These are phyloP conservation scores for Cyclotella atomus DNA, from an alignment of 108 stramenopile species.

Conservation along the genomic window DNA sequence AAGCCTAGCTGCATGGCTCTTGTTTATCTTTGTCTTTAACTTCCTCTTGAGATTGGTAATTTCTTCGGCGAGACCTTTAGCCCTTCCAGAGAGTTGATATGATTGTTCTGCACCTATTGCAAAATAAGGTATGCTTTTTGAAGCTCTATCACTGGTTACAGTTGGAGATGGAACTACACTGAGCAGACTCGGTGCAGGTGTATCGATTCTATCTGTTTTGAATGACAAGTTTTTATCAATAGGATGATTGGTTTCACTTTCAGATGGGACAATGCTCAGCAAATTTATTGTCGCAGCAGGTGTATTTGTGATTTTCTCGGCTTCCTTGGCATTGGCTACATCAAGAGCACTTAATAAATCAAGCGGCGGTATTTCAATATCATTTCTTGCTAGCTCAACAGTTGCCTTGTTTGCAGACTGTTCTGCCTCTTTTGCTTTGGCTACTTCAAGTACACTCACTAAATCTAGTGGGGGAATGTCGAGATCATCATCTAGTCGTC, in stretches of 20 bases:
- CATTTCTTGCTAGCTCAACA: neutral
- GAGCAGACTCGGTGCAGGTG: neutral
- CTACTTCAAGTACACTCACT: too few species aligned
- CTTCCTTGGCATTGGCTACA: neutral
- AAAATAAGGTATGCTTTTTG: neutral
- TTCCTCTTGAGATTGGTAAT: neutral
- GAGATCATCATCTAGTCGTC: too few species aligned
- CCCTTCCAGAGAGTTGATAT: neutral
- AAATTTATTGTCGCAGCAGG: neutral
- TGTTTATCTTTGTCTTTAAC: too few species aligned
- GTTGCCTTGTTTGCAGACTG: neutral
- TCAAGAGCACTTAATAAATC: neutral
- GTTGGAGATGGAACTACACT: neutral
- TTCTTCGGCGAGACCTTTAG: neutral
- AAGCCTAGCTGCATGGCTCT: neutral
- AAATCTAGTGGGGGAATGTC: constrained; percentile 4
- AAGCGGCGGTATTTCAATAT: neutral
- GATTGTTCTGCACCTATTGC: neutral
- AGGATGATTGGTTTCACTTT: neutral
- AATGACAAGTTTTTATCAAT: neutral
- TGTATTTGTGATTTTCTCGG: neutral
- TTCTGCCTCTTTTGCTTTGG: too few species aligned
- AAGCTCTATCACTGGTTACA: neutral
- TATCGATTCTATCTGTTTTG: neutral
- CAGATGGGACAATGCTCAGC: neutral